Percentiles rank a stretch among this genome's conserved stretches.
phyloP scores from a whole-genome alignment of 345 rosid genomes.

The Conringia planisiliqua region DNA sequence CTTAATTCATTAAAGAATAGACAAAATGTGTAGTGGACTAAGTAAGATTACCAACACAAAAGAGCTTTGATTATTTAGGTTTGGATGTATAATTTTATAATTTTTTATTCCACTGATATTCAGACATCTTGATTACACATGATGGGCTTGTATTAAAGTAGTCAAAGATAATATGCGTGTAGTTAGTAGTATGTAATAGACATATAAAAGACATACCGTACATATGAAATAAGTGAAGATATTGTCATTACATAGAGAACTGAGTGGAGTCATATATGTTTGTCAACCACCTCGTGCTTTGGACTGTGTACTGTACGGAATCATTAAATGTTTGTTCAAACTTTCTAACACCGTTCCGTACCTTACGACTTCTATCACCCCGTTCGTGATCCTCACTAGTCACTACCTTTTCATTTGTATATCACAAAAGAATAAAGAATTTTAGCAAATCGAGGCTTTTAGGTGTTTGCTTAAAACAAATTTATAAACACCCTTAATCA shows the following conservation, averaged over 20 bases:
- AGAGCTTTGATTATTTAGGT: background rate
- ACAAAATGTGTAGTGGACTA: background rate
- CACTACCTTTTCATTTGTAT: background rate
- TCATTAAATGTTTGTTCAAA: conserved; percentile 15
- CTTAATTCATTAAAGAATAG: background rate
- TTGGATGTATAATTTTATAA: background rate
- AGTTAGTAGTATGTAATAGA: background rate
- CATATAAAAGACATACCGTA: conserved; percentile 9
- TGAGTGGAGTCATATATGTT: background rate
- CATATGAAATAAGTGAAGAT: conserved; percentile 17
- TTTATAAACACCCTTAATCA: too few species aligned
- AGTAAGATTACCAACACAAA: background rate
- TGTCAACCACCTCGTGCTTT: conserved; percentile 29
- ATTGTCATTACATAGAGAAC: background rate
- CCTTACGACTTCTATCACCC: background rate
- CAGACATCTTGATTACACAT: background rate
- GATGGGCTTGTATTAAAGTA: background rate
- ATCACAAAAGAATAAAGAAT: background rate
- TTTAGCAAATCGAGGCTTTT: too few species aligned
- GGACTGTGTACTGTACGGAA: conserved; percentile 31
- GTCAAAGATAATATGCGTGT: conserved; percentile 4
- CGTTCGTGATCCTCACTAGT: background rate
- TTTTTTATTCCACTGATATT: background rate
- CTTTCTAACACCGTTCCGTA: conserved; percentile 7
- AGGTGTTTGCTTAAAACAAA: too few species aligned